Base-by-base conservation (phyloP, 192 early-diverging fungal species). In the Chytriomyces sp. region DNA sequence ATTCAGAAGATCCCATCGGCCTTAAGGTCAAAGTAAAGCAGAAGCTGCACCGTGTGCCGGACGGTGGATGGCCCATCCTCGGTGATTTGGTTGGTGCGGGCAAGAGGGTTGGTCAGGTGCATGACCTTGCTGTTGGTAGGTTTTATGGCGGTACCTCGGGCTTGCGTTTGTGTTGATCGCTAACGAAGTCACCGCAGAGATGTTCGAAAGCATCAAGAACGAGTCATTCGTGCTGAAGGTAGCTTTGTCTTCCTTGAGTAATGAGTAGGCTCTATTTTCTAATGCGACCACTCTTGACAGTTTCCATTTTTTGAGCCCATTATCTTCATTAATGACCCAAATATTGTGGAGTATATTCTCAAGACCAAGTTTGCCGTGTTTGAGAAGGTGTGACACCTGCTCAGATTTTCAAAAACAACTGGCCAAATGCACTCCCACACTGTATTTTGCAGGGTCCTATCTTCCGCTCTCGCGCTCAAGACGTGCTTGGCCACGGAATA, bases 401-500 rank as follows among this genome's bases (percentile, higher is more conserved):
- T 3, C 44, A 22, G 14, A n/a, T n/a, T n/a, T n/a, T n/a, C n/a
- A n/a, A n/a, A n/a, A n/a, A n/a, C n/a, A n/a, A n/a, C n/a, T n/a
- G n/a, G n/a, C n/a, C n/a, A n/a, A n/a, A n/a, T n/a, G n/a, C n/a
- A n/a, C n/a, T n/a, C n/a, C n/a, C n/a, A n/a, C n/a, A 65, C 26
- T 26, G 1, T 49, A 4, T 19, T 2, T 19, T 32, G 26, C 41
- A 65, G 63, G 63, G 63, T 8, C 3, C 63, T 19, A 49, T 28
- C 2, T 65, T 52, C n/a, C 38, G 49, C 8, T 6, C 12, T 19
- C 12, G 14, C 2, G 12, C 33, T 2, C 63, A 65, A 25, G 63
- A 65, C 28, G 12, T 65, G 8, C 41, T 91, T 34, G 90, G 90
- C 3, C 64, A 84, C 55, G 90, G 90, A 32, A 91, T 91, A 71